These are phyloP conservation scores for Diaporthe australafricana DNA, from an alignment of 2,329 filamentous ascomycete species.

Conservation along the genomic window DNA sequence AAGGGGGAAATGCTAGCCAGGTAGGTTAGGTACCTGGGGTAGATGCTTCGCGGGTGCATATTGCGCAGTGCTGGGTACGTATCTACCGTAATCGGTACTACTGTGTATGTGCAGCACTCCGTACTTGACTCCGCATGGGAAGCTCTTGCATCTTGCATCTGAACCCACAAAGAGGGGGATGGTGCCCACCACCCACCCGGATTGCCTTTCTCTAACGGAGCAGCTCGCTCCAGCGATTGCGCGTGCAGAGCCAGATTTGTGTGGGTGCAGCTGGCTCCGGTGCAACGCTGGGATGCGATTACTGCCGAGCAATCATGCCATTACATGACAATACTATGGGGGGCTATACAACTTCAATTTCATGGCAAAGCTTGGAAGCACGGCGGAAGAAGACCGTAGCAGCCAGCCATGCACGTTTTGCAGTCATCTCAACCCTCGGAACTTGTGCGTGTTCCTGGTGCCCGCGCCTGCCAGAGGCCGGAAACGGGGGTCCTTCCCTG, in stretches of 20 bases:
- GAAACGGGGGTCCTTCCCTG: neutral
- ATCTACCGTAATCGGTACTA: no score
- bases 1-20: neutral
- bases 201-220: conserved; percentile 16
- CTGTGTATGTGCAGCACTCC: no score
- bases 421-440: conserved; percentile 5
- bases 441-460: conserved; percentile 21
- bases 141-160: neutral
- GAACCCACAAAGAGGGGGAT: neutral
- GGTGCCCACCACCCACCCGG: conserved; percentile 2
- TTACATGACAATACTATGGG: conserved; percentile 21
- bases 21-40: neutral
- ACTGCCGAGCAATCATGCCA: conserved; percentile 19
- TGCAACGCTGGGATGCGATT: conserved; percentile 17
- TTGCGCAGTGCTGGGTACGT: no score
- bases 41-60: neutral
- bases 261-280: neutral
- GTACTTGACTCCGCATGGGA: neutral
- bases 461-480: neutral
- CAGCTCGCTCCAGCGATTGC: conserved; percentile 16
- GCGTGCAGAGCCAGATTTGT: conserved; percentile 5
- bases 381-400: conserved; percentile 15
- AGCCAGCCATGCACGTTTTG: neutral
- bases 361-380: conserved; percentile 8
- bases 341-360: conserved; percentile 23